Conservation (phyloP, 768 basidiomycete genomes). For the Galerina marginata region DNA sequence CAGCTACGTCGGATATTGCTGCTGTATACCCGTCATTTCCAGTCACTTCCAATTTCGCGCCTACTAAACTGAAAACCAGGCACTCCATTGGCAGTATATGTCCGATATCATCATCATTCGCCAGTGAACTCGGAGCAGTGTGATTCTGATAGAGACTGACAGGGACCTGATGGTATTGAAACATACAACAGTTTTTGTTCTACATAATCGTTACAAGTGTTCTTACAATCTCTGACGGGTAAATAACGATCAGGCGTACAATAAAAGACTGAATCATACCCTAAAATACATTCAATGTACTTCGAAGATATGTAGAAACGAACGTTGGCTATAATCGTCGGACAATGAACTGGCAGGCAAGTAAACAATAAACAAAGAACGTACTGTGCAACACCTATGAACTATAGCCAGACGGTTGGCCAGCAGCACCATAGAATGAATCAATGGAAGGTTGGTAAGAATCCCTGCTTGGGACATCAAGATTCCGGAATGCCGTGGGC, state of each 20-base stretch:
- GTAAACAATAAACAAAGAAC: background rate
- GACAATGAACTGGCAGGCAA: background rate
- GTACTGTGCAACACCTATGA: background rate
- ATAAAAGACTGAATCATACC: background rate
- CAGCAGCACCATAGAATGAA: conserved; percentile 44
- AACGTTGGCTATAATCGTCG: background rate
- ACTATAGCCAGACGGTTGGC: conserved; percentile 13
- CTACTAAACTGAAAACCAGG: too few relatives aligned
- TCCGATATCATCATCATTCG: too few relatives aligned
- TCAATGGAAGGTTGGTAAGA: conserved; percentile 43
- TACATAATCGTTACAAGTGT: too few relatives aligned
- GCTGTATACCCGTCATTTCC: too few relatives aligned
- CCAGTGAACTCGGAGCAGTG: too few relatives aligned
- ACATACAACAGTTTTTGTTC: too few relatives aligned
- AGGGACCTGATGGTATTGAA: too few relatives aligned
- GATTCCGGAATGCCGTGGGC: conserved; percentile 22
- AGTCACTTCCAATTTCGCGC: too few relatives aligned
- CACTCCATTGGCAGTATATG: too few relatives aligned
- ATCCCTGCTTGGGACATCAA: conserved; percentile 19
- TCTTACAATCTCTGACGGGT: too few relatives aligned
- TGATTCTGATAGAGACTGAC: too few relatives aligned
- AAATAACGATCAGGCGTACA: background rate
- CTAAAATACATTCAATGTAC: conserved; percentile 12
- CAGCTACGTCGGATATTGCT: too few relatives aligned
- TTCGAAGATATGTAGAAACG: background rate